Conservation (phyloP, 2,329 filamentous ascomycete genomes). For the Colletotrichum theobromicola region DNA sequence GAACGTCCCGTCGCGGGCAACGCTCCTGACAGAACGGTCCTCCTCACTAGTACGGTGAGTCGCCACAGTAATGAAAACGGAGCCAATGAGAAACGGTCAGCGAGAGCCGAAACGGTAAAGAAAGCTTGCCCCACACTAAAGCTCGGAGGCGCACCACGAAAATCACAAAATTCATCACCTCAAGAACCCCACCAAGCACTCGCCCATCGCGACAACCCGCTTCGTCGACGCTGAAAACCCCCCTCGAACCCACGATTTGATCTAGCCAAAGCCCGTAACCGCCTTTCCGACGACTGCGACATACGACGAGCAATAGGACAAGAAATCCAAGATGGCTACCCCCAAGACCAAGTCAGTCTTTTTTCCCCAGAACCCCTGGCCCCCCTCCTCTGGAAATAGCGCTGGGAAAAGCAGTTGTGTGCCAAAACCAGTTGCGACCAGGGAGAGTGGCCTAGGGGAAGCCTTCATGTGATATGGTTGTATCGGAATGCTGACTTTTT, state of each 20-base stretch:
- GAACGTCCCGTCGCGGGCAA: too few relatives aligned
- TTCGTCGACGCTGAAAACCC: constrained; percentile 7
- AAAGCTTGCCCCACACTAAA: constrained; percentile 3
- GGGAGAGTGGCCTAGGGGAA: too few relatives aligned
- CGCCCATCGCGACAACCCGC: constrained; percentile 19
- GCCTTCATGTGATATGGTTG: not conserved
- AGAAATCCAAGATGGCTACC: constrained; percentile 12
- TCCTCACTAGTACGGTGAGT: not conserved
- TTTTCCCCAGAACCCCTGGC: not conserved
- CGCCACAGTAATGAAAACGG: not conserved
- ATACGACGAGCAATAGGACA: not conserved
- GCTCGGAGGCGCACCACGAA: constrained; percentile 21
- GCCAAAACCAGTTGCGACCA: too few relatives aligned
- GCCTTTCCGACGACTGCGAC: not conserved
- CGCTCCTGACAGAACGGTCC: too few relatives aligned
- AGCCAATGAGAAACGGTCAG: not conserved
- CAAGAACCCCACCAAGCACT: constrained; percentile 17
- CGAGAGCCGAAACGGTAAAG: not conserved
- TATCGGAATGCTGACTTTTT: not conserved
- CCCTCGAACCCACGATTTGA: not conserved
- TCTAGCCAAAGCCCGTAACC: not conserved
- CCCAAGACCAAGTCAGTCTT: constrained; percentile 20
- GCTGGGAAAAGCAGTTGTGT: not conserved
- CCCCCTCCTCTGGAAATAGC: not conserved
- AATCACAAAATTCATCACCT: constrained; percentile 20